These are phyloP conservation scores for Platismatia glauca DNA, from an alignment of 495 filamentous ascomycete genomes.

Conservation along the genomic window DNA sequence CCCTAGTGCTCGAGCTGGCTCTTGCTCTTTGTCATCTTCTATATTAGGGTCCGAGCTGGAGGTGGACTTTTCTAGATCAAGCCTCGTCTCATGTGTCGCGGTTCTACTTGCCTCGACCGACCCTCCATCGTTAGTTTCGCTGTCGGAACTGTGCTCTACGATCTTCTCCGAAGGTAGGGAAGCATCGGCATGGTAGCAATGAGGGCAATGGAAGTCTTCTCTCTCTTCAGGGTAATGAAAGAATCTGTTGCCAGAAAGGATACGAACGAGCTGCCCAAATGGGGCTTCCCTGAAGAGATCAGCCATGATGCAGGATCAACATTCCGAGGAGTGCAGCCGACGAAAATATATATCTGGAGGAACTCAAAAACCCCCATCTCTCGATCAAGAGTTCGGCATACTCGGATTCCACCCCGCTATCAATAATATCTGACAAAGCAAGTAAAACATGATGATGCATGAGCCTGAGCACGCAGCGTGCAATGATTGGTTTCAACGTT, in stretches of 20 bases:
- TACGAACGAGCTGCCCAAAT: conserved; percentile 30
- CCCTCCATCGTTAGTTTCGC: not conserved
- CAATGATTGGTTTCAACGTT: not conserved
- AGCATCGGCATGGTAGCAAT: not conserved
- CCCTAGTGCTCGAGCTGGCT: conserved; percentile 5
- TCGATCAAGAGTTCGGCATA: not conserved
- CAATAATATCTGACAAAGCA: not conserved
- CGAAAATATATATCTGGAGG: too few species aligned
- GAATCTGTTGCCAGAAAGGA: conserved; percentile 21
- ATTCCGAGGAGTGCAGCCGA: not conserved
- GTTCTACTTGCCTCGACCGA: not conserved
- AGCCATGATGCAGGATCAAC: conserved; percentile 9
- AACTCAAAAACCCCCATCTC: not conserved
- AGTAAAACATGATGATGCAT: too few species aligned
- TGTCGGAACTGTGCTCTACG: conserved; percentile 22
- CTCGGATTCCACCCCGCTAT: not conserved
- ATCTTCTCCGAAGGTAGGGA: not conserved
- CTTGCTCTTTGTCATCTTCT: conserved; percentile 18
- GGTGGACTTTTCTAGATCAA: conserved; percentile 21
- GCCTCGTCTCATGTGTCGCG: conserved; percentile 4
- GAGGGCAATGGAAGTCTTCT: conserved; percentile 17
- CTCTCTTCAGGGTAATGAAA: conserved; percentile 29
- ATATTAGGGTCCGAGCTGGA: conserved; percentile 22
- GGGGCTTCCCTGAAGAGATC: conserved; percentile 19
- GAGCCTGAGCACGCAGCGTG: not conserved